Conservation (phyloP, 306 rosid species). For the Carpinus fangiana region DNA sequence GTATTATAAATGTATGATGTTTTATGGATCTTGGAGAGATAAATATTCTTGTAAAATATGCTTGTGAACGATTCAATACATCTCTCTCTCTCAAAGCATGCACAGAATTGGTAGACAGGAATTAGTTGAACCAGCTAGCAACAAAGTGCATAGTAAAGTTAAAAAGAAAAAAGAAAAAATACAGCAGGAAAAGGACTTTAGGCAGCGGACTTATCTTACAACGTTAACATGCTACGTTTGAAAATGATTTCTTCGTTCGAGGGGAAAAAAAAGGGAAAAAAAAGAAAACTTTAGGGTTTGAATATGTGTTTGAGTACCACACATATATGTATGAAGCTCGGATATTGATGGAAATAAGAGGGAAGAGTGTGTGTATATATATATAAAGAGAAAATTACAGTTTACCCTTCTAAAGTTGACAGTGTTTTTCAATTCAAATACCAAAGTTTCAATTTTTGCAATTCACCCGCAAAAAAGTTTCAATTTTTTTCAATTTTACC, state of each 20-base stretch:
- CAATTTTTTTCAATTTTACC: too few relatives aligned
- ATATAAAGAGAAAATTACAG: too few relatives aligned
- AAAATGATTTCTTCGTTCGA: background rate
- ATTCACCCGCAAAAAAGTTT: too few relatives aligned
- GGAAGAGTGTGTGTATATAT: too few relatives aligned
- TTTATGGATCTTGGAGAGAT: conserved; percentile 33
- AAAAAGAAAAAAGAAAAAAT: background rate
- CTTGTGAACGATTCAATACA: conserved; percentile 48
- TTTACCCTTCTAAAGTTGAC: too few relatives aligned
- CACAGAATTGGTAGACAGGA: background rate
- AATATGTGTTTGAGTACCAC: too few relatives aligned
- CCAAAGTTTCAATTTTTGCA: too few relatives aligned
- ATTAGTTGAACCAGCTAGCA: background rate
- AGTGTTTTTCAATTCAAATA: too few relatives aligned
- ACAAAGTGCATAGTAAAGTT: background rate
- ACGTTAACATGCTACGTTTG: background rate
- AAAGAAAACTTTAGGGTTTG: too few relatives aligned
- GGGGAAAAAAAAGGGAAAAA: background rate
- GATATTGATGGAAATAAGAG: too few relatives aligned
- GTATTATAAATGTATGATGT: conserved; percentile 37
- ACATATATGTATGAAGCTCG: too few relatives aligned
- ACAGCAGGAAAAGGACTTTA: background rate
- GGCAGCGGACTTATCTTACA: background rate
- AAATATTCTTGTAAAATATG: conserved; percentile 49
- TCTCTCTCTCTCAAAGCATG: conserved; percentile 14